Evolutionary conservation across 352 stramenopile genomes (phyloP).

Genomic region (Globisporangium yorkense): DNA sequence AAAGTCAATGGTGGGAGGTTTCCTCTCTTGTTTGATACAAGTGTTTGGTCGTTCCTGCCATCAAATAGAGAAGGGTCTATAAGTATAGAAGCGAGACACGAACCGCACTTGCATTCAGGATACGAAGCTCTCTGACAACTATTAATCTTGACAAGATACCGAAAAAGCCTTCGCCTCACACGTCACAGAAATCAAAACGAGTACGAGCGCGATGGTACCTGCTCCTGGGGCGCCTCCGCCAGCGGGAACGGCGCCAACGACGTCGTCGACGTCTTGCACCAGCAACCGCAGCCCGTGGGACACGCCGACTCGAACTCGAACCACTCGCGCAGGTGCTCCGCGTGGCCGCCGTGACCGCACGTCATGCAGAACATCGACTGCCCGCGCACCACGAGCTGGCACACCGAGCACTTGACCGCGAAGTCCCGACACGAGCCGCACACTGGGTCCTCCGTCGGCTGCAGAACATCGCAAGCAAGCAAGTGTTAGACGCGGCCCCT

Average conservation of each 20-base stretch:
- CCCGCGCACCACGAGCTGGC: conserved; percentile 74
- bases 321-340: conserved; percentile 65
- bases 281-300: conserved; percentile 79
- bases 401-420: conserved; percentile 73
- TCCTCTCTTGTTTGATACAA: conserved; percentile 1
- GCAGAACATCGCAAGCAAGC: not conserved
- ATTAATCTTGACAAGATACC: too few species aligned
- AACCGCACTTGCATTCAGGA: too few species aligned
- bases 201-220: conserved; percentile 46
- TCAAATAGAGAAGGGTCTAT: too few species aligned
- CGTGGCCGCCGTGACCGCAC: conserved; percentile 77
- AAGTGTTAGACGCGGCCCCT: not conserved
- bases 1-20: not conserved
- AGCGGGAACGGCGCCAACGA: conserved; percentile 28
- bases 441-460: conserved; percentile 51
- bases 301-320: conserved; percentile 70
- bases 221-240: conserved; percentile 22
- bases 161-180: too few species aligned
- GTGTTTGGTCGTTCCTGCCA: not conserved
- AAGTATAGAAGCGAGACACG: too few species aligned
- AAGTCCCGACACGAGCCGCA: conserved; percentile 70
- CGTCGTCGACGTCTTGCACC: conserved; percentile 73
- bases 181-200: conserved; percentile 38
- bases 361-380: conserved; percentile 87
- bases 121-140: too few species aligned